Base-by-base conservation (phyloP, 768 basidiomycete genomes). In the Mycena venus region DNA sequence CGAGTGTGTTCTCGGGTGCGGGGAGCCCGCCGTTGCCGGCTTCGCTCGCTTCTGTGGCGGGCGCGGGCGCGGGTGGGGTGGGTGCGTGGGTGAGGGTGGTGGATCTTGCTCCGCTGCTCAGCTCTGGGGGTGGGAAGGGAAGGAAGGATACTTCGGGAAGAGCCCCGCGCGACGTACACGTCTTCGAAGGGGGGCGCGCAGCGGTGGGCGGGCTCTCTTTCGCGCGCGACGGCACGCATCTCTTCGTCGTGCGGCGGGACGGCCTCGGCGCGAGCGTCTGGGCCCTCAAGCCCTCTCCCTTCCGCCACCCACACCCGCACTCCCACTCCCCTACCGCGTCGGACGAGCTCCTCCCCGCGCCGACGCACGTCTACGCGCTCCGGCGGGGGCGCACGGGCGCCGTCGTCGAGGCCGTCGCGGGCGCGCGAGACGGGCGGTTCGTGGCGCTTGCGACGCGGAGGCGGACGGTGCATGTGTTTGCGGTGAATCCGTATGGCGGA, bases 401-500 rank as follows among this genome's bases (percentile, higher is more conserved):
- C n/a, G 70, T 76, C 4, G 66, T 73, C 31, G 72, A 73, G 34
- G 62, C 29, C 31, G 53, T 71, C 0, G 60, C 49, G 0, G 25
- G 36, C 8, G 69, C 69, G 21, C 60, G 40, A 5, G 69, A 70
- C 36, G 69, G 69, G 36, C 71, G 71, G 1, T 74, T 60, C 42
- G 53, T 71, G 11, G 70, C 70, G 29, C 70, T 71, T 12, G 70
- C 70, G 1, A 73, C 70, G 31, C 3, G 63, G 47, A 23, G 65
- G 34, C 14, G 65, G 21, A 55, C 65, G 32, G 65, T 66, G 34
- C 65, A 66, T 38, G 49, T 66, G 19, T 67, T 95, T 79, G 90
- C 92, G 10, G 85, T 92, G 10, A 94, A 95, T 80, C 94, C 94
- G 5, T 92, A 92, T 70, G 95, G 94, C 1, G 93, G 95, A 4